Base-by-base conservation (phyloP, 257 asterid genomes). In the Plantago elongata region DNA sequence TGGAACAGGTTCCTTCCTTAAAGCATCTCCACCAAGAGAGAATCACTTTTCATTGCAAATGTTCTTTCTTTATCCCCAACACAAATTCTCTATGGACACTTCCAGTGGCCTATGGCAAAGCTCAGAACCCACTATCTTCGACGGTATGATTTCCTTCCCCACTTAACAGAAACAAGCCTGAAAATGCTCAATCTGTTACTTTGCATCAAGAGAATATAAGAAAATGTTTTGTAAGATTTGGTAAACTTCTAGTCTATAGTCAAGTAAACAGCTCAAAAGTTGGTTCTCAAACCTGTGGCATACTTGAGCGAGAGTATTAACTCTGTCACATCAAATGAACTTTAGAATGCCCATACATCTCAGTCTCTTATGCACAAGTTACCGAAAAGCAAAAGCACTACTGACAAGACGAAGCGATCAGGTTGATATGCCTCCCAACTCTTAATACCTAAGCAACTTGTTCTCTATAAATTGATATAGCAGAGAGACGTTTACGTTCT, bases 221-320 rank as follows among this genome's bases (percentile, higher is more conserved):
- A 4, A 67, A 60, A 30, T 43, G 15, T 47, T 63, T 11, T 9
- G 42, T 16, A 12, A 9, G 2, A 29, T 11, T 4, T 0, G n/a
- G 44, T 44, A 56, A 56, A 29, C 45, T 34, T 34, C 40, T 34
- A 34, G 40, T 7, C 51, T 5, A 12, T 47, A 47, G 7, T 5
- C 14, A 12, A 12, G 51, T 5, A 47, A 15, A 5, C 14, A 47
- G 51, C 51, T 47, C 7, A 47, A 47, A 12, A 12, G 55, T 73
- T 76, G 56, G 88, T 45, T 69, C 63, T 82, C 51, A 90, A 68
- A 40, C 96, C 97, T 0, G 96, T 90, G 47, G 97, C 96, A 61
- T 90, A 96, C 77, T 87, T 96, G 11, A 90, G 89, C 54, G 97
- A 90, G 89, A 56, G 97, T 80, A 74, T 83, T 34, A 90, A 65